phyloP scores from a whole-genome alignment of 805 yeast genomes.

The Saccharomycopsis amapae region DNA sequence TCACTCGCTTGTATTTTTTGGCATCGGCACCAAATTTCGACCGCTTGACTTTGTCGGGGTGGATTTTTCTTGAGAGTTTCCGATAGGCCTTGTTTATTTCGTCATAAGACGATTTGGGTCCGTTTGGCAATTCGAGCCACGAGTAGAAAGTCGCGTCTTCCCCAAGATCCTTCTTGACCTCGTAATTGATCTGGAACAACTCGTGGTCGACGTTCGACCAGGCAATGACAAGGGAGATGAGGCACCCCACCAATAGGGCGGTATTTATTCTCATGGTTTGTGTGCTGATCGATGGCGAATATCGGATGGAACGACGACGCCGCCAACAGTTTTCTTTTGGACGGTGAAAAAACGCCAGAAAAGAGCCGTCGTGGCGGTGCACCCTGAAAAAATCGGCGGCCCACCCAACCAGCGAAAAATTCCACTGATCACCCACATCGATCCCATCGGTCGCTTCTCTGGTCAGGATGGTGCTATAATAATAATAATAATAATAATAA shows the following conservation, averaged over 20 bases:
- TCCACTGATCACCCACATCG: too few species aligned
- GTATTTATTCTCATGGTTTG: not conserved
- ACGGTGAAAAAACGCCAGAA: too few species aligned
- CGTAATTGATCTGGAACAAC: conserved; percentile 65
- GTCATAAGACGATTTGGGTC: conserved; percentile 38
- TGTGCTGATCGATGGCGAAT: not conserved
- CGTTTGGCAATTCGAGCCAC: conserved; percentile 45
- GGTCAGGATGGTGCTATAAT: too few species aligned
- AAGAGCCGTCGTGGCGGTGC: too few species aligned
- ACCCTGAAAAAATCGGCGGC: too few species aligned
- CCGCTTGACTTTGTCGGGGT: conserved; percentile 71
- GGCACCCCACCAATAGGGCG: conserved; percentile 18
- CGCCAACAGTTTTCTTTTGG: not conserved
- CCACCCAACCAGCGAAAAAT: too few species aligned
- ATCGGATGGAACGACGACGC: too few species aligned
- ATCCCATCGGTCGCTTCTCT: too few species aligned
- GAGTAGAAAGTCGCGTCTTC: conserved; percentile 56
- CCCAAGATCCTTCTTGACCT: conserved; percentile 57
- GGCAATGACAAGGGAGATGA: conserved; percentile 28
- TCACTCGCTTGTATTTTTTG: conserved; percentile 25
- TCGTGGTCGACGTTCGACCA: conserved; percentile 73
- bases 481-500: too few species aligned
- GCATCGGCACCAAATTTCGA: conserved; percentile 31
- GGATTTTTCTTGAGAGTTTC: conserved; percentile 61
- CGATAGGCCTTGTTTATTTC: conserved; percentile 63